Evolutionary conservation across 805 yeast genomes (phyloP).

Genomic region (Lipomyces sp.): DNA sequence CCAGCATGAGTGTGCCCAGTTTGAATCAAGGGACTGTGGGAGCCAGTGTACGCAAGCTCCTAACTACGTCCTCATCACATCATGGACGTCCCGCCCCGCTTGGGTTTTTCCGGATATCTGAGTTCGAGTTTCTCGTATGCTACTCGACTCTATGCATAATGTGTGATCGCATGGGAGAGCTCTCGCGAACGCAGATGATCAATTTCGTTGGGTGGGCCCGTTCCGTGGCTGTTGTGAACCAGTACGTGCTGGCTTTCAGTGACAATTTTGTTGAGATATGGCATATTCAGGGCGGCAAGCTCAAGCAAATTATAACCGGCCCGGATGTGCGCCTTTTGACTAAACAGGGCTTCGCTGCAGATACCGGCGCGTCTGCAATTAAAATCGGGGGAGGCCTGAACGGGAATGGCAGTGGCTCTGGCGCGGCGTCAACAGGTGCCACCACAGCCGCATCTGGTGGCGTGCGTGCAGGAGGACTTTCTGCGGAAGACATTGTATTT

Average conservation of each 20-base stretch:
- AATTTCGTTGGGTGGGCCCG: conserved; percentile 40
- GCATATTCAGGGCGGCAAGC: conserved; percentile 46
- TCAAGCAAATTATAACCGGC: conserved; percentile 67
- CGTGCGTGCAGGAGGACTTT: conserved; percentile 1
- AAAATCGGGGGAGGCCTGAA: no score
- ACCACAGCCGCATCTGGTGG: background rate
- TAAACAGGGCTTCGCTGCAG: background rate
- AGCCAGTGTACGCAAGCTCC: background rate
- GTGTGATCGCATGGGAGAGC: conserved; percentile 49
- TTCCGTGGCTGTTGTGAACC: conserved; percentile 44
- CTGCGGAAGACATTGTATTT: conserved; percentile 12
- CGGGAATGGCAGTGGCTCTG: no score
- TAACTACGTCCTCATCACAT: background rate
- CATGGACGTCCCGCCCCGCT: conserved; percentile 44
- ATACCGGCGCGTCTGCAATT: no score
- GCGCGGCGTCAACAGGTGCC: background rate
- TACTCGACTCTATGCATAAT: conserved; percentile 70
- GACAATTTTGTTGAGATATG: conserved; percentile 71
- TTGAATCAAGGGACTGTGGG: no score
- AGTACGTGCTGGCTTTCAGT: conserved; percentile 53
- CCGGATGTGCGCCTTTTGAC: conserved; percentile 49
- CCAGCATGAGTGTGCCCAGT: no score
- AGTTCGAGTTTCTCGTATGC: conserved; percentile 55
- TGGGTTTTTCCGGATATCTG: conserved; percentile 60
- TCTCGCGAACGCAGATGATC: conserved; percentile 43